A percentile compares a stretch with the other conserved stretches of the same genome.
phyloP scores from a whole-genome alignment of 179 eudicot species.

The Vitellaria paradoxa region DNA sequence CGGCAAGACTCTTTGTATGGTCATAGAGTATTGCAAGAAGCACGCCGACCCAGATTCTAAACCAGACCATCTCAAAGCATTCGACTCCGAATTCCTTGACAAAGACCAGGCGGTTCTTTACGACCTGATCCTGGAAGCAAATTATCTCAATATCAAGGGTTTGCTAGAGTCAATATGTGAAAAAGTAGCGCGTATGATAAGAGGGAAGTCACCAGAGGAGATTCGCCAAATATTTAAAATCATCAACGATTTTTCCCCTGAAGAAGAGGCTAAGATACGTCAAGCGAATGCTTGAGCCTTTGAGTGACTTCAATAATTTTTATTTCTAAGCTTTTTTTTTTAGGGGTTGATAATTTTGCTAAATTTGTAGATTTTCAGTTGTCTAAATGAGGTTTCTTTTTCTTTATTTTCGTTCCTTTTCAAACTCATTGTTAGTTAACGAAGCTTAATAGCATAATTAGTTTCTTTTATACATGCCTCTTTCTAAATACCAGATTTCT shows the following conservation, averaged over 20 bases:
- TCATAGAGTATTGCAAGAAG: constrained; percentile 18
- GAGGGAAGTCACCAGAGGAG: constrained; percentile 6
- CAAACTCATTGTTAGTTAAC: too few relatives aligned
- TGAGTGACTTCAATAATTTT: not conserved
- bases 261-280: constrained; percentile 17
- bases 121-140: constrained; percentile 1
- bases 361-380: too few relatives aligned
- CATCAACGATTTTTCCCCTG: constrained; percentile 13
- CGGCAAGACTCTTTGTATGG: constrained; percentile 3
- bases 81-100: not conserved
- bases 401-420: too few relatives aligned
- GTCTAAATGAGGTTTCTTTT: too few relatives aligned
- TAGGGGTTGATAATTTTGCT: too few relatives aligned
- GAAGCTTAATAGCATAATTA: too few relatives aligned
- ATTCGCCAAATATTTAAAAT: constrained; percentile 12
- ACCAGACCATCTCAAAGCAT: not conserved
- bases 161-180: not conserved
- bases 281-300: constrained; percentile 14
- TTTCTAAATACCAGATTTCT: too few relatives aligned
- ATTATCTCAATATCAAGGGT: not conserved
- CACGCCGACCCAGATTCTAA: not conserved
- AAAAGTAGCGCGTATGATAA: constrained; percentile 4
- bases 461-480: too few relatives aligned
- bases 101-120: not conserved
- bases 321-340: too few relatives aligned